phyloP scores from a whole-genome alignment of 1,284 basidiomycete species.

The Irpex sp. region DNA sequence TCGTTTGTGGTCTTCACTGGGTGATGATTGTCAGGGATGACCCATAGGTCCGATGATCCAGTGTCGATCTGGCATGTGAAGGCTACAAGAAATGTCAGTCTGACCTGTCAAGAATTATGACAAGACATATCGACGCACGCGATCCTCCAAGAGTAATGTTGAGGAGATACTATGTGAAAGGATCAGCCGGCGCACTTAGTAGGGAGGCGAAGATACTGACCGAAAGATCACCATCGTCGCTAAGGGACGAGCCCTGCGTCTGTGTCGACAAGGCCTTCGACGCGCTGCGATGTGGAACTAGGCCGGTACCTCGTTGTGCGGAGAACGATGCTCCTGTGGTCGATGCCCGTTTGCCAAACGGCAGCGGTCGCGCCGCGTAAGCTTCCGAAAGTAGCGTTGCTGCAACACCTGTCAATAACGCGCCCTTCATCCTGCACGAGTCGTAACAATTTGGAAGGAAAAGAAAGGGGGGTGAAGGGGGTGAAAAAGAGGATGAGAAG shows the following conservation, averaged over 20 bases:
- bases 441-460: not conserved
- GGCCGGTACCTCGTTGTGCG: not conserved
- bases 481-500: not conserved
- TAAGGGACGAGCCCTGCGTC: not conserved
- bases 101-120: not conserved
- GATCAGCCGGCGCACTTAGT: not conserved
- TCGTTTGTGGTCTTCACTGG: slow-evolving; percentile 3
- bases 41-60: slow-evolving; percentile 17
- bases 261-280: not conserved
- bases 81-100: not conserved
- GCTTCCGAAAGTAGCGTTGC: not conserved
- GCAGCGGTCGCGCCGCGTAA: not conserved
- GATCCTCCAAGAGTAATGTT: not conserved
- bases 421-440: not conserved
- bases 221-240: not conserved
- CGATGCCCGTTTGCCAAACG: not conserved
- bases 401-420: not conserved
- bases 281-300: not conserved
- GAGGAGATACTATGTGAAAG: not conserved
- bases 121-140: not conserved
- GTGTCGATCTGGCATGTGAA: slow-evolving; percentile 17
- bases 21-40: not conserved
- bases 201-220: not conserved
- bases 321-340: not conserved
- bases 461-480: not conserved